phyloP scores from a whole-genome alignment of 441 rosid species.

The Pelargonium citronellum region DNA sequence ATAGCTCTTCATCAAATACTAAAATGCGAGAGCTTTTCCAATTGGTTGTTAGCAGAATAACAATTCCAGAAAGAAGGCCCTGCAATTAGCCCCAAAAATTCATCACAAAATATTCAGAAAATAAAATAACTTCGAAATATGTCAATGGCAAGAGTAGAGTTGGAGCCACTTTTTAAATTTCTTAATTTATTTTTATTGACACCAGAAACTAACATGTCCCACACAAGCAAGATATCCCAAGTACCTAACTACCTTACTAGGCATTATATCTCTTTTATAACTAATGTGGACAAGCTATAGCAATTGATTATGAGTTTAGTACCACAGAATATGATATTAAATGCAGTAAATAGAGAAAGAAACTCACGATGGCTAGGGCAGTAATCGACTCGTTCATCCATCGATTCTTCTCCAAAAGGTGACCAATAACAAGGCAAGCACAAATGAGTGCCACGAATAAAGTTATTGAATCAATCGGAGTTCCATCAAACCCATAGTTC shows the following conservation, averaged over 20 bases:
- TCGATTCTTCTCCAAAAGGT: slow-evolving; percentile 62
- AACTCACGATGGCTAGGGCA: slow-evolving; percentile 67
- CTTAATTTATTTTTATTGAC: neutral
- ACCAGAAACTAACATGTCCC: neutral
- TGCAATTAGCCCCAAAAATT: slow-evolving; percentile 19
- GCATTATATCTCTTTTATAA: neutral
- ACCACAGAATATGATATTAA: neutral
- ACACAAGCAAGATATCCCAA: neutral
- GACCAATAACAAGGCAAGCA: slow-evolving; percentile 77
- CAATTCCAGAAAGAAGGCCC: slow-evolving; percentile 32
- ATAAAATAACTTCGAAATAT: no score
- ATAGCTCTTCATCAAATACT: slow-evolving; percentile 27
- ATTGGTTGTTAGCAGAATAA: slow-evolving; percentile 24
- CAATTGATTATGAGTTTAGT: neutral
- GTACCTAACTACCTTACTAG: neutral
- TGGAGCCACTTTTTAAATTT: neutral
- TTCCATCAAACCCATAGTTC: neutral
- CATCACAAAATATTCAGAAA: neutral
- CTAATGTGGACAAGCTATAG: neutral
- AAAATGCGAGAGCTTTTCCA: slow-evolving; percentile 25
- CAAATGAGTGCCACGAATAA: slow-evolving; percentile 81
- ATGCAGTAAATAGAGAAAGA: neutral
- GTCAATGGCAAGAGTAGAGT: neutral
- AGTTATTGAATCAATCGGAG: neutral
- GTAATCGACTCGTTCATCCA: slow-evolving; percentile 96